phyloP scores from a whole-genome alignment of 2,329 filamentous ascomycete genomes.

The Aciculosporium take region DNA sequence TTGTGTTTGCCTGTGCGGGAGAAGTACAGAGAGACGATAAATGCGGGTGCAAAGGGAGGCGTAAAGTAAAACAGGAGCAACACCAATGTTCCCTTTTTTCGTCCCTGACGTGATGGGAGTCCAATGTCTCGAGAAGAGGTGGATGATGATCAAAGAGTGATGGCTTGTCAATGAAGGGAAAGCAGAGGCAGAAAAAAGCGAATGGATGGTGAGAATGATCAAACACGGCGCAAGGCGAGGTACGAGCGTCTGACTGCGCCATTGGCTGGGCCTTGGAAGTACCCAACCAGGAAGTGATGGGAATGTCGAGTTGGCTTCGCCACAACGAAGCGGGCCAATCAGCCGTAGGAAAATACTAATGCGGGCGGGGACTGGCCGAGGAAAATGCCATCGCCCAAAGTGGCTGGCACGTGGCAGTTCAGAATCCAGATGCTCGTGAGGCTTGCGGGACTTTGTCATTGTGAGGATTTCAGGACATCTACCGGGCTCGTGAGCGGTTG shows the following conservation, averaged over 20 bases:
- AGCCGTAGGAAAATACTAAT: slow-evolving; percentile 15
- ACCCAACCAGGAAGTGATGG: neutral
- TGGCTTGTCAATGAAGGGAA: neutral
- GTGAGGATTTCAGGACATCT: neutral
- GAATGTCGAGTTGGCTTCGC: neutral
- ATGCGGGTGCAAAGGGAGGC: neutral
- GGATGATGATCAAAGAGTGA: neutral
- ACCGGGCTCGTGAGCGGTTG: too few species aligned
- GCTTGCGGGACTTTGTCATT: too few species aligned
- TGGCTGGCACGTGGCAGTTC: neutral
- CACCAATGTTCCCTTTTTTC: neutral
- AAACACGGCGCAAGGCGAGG: neutral
- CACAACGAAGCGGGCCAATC: slow-evolving; percentile 12
- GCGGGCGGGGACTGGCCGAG: neutral
- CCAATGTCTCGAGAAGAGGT: neutral
- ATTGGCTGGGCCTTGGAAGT: neutral
- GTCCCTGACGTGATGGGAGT: neutral
- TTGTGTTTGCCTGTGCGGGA: neutral
- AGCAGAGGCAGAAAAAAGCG: neutral
- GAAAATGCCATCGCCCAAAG: neutral
- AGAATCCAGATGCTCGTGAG: neutral
- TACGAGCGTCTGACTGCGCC: neutral
- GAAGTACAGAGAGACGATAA: neutral
- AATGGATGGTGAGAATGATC: neutral
- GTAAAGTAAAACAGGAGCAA: neutral